Conservation (phyloP, 2,329 filamentous ascomycete species). For the Ceratocystiopsis sp. region DNA sequence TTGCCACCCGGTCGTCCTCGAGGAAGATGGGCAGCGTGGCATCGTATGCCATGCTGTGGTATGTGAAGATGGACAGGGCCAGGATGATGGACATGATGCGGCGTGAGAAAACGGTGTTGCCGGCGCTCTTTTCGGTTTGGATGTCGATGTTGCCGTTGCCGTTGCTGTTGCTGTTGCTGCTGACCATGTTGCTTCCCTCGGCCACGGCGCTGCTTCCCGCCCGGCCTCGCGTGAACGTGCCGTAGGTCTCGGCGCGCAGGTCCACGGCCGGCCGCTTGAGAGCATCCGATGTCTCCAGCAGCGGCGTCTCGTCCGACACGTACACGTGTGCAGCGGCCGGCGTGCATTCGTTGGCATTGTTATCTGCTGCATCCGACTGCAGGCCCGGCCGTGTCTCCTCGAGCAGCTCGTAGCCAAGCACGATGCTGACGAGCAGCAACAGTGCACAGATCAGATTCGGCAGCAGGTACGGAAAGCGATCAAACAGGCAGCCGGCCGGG, state of each 20-base stretch:
- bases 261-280: conserved; percentile 58
- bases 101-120: conserved; percentile 30
- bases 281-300: conserved; percentile 59
- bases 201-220: no score
- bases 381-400: conserved; percentile 82
- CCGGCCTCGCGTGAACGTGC: conserved; percentile 35
- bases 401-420: conserved; percentile 64
- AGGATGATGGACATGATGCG: conserved; percentile 59
- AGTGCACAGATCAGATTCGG: conserved; percentile 73
- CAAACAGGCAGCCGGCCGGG: conserved; percentile 51
- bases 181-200: background rate
- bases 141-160: conserved; percentile 10
- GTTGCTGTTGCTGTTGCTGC: background rate
- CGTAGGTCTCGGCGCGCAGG: conserved; percentile 62
- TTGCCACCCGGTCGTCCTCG: conserved; percentile 46
- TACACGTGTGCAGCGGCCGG: conserved; percentile 31
- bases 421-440: conserved; percentile 61
- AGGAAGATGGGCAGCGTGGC: conserved; percentile 86
- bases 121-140: no score
- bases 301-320: conserved; percentile 50
- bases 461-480: conserved; percentile 67
- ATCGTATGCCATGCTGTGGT: conserved; percentile 91
- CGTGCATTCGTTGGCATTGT: conserved; percentile 6
- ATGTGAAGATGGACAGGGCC: conserved; percentile 80
- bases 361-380: conserved; percentile 25